Evolutionary conservation across 208 protist genomes (phyloP).

Genomic region (Porcisia hertigi): DNA sequence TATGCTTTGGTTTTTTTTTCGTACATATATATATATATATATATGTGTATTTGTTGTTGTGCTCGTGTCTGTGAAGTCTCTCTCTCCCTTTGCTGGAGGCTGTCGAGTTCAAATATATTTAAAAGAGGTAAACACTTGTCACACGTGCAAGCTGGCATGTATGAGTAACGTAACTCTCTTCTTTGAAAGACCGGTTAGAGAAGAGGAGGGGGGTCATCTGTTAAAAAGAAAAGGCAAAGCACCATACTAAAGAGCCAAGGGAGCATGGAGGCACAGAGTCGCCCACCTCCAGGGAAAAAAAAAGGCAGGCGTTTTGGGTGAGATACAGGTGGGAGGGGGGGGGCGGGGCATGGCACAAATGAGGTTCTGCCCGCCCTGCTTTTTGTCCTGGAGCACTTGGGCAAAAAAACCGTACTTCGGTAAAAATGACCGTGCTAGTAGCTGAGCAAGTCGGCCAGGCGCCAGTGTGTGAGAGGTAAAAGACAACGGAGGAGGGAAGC

Average conservation of each 20-base stretch:
- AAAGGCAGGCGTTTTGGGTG: not conserved
- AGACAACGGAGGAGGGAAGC: not conserved
- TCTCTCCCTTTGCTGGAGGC: not conserved
- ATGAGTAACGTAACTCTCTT: not conserved
- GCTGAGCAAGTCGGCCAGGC: not conserved
- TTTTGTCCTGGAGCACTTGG: not conserved
- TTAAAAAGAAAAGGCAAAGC: not conserved
- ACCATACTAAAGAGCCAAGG: no score
- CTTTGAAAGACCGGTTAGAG: not conserved
- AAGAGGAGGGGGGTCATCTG: not conserved
- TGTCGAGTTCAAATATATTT: not conserved
- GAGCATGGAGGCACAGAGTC: not conserved
- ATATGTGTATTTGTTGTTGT: not conserved
- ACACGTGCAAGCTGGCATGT: not conserved
- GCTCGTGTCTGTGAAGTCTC: not conserved
- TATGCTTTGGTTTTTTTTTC: not conserved
- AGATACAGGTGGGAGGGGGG: not conserved
- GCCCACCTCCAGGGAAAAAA: not conserved
- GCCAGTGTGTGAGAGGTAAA: not conserved
- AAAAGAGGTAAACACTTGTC: not conserved
- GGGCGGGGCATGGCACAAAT: not conserved
- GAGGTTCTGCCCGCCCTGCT: not conserved
- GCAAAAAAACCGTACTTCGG: not conserved
- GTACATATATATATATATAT: not conserved
- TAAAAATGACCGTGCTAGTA: not conserved